Evolutionary conservation across 768 basidiomycete genomes (phyloP).

Genomic region (Calocera viscosa): DNA sequence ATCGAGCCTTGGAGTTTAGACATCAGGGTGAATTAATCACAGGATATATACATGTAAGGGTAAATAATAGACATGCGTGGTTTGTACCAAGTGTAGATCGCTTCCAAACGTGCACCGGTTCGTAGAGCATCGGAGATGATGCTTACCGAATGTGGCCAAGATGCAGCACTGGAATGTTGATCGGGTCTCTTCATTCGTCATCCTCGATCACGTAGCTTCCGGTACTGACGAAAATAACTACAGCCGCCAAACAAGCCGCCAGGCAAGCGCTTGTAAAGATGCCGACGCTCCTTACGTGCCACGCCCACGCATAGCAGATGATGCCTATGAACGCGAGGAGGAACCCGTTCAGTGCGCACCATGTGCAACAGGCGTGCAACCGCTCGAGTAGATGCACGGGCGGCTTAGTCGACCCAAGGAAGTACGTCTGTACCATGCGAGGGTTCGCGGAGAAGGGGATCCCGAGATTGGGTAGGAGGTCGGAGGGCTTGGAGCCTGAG

Average conservation of each 20-base stretch:
- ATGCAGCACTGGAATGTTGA: not conserved
- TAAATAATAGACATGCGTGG: not conserved
- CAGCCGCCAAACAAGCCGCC: conserved; percentile 26
- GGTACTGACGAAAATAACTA: conserved; percentile 8
- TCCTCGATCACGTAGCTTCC: not conserved
- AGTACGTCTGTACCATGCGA: not conserved
- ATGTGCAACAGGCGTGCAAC: conserved; percentile 39
- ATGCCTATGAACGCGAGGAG: conserved; percentile 40
- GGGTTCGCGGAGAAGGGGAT: conserved; percentile 2
- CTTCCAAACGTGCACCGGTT: not conserved
- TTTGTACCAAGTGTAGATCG: not conserved
- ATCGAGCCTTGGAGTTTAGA: too few relatives aligned
- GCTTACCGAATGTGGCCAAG: not conserved
- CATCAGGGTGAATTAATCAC: not conserved
- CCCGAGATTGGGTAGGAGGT: not conserved
- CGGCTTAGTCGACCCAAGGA: conserved; percentile 3
- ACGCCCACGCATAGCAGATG: conserved; percentile 40
- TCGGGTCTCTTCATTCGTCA: not conserved
- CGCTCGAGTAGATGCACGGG: conserved; percentile 34
- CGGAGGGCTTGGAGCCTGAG: conserved; percentile 28
- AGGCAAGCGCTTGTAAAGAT: conserved; percentile 34
- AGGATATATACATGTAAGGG: not conserved
- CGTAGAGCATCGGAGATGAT: not conserved
- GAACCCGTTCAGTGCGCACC: conserved; percentile 38
- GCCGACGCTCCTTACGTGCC: conserved; percentile 35